Evolutionary conservation across 2,329 filamentous ascomycete species (phyloP).

Genomic region (Neodidymelliopsis sp.): DNA sequence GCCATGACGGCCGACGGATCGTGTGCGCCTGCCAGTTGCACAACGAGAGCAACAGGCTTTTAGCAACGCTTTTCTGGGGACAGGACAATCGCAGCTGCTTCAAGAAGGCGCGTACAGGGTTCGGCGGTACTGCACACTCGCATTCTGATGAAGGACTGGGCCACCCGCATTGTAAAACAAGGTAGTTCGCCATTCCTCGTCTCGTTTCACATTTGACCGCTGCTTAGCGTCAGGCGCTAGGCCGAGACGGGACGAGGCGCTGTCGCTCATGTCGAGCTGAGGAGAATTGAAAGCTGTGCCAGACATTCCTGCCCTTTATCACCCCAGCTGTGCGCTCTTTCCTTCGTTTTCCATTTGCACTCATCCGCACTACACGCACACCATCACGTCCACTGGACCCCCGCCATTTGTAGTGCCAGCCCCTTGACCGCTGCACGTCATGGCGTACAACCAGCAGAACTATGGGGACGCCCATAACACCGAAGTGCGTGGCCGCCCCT

Average conservation of each 20-base stretch:
- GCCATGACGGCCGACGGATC: conserved; percentile 12
- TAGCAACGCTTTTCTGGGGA: conserved; percentile 5
- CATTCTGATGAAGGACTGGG: conserved; percentile 32
- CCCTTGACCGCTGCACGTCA: conserved; percentile 42
- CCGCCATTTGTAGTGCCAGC: conserved; percentile 29
- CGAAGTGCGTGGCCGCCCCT: conserved; percentile 37
- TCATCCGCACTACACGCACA: conserved; percentile 23
- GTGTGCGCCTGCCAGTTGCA: conserved; percentile 3
- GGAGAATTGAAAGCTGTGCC: conserved; percentile 21
- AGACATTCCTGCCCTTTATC: conserved; percentile 32
- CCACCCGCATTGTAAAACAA: conserved; percentile 31
- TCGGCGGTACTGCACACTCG: conserved; percentile 19
- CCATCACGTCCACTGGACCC: conserved; percentile 16
- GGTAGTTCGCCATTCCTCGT: conserved; percentile 15
- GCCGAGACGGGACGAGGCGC: conserved; percentile 11
- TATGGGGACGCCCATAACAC: conserved; percentile 47
- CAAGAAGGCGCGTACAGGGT: conserved; percentile 8
- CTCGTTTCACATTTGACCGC: conserved; percentile 14
- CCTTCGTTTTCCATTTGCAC: conserved; percentile 24
- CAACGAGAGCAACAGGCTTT: conserved; percentile 11
- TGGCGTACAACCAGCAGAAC: conserved; percentile 49
- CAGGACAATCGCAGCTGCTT: conserved; percentile 15
- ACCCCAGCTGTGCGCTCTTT: conserved; percentile 36
- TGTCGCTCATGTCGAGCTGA: conserved; percentile 22
- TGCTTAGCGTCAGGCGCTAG: conserved; percentile 15